Percentiles rank a stretch among this genome's conserved stretches.
Conservation (phyloP, 169 alveolate species). For the Pseudocohnilembus persalinus region DNA sequence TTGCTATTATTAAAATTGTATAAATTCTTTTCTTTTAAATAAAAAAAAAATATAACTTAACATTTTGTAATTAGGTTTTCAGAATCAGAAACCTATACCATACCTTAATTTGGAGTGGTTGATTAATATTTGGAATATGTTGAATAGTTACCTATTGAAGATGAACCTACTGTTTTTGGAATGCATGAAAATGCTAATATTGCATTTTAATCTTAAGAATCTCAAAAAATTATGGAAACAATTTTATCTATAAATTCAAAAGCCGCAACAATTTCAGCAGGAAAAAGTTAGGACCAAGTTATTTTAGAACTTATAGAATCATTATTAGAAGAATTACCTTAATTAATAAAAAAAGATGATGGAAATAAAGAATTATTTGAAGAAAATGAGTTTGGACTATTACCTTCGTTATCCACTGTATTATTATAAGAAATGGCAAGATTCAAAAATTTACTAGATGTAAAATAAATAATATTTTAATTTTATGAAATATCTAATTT, state of each 20-base stretch:
- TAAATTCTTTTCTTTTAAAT: too few species aligned
- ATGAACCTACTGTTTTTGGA: conserved; percentile 93
- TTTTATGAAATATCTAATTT: too few species aligned
- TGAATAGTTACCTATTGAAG: conserved; percentile 84
- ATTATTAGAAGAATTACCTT: conserved; percentile 61
- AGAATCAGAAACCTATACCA: conserved; percentile 75
- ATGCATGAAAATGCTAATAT: conserved; percentile 92
- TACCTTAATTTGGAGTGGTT: conserved; percentile 72
- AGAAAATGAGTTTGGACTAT: conserved; percentile 74
- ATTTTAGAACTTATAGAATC: conserved; percentile 69
- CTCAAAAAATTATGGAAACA: conserved; percentile 80
- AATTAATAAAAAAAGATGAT: conserved; percentile 55
- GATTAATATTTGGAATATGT: conserved; percentile 66
- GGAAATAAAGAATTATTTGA: conserved; percentile 72
- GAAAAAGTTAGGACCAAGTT: conserved; percentile 78
- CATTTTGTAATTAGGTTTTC: conserved; percentile 66
- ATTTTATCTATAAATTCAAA: conserved; percentile 85
- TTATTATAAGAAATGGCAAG: conserved; percentile 79
- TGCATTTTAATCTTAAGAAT: conserved; percentile 83
- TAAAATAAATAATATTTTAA: conserved; percentile 60
- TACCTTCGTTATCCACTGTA: conserved; percentile 84
- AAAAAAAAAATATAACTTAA: conserved; percentile 54
- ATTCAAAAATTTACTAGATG: conserved; percentile 73
- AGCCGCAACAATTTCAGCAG: conserved; percentile 56
- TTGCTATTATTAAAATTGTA: too few species aligned